phyloP scores from a whole-genome alignment of 2,329 filamentous ascomycete genomes.

The Apiospora koreana region DNA sequence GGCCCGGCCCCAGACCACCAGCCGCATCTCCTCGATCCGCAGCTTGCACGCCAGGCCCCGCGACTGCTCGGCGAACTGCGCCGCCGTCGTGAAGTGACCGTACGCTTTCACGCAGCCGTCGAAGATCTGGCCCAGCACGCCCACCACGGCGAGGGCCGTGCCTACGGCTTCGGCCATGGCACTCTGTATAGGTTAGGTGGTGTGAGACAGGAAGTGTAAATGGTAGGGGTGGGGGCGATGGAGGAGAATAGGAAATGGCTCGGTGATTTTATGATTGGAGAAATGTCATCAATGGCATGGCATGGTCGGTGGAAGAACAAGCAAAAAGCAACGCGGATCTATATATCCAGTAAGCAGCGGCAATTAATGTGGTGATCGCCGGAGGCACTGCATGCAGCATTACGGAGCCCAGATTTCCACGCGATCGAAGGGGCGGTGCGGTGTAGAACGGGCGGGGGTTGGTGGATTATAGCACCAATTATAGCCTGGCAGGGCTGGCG shows the following conservation, averaged over 20 bases:
- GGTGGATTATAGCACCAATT: not conserved
- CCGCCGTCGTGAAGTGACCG: conserved; percentile 43
- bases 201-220: not conserved
- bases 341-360: not conserved
- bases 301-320: not conserved
- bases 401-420: not conserved
- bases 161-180: conserved; percentile 42
- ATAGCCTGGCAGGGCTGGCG: not conserved
- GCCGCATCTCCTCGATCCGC: conserved; percentile 50
- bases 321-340: not conserved
- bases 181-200: not conserved
- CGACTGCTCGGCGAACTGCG: conserved; percentile 43
- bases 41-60: conserved; percentile 48
- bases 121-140: conserved; percentile 48
- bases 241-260: not conserved
- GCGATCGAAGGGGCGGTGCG: not conserved
- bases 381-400: not conserved
- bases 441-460: not conserved
- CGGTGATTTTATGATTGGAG: no score
- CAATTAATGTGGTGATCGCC: not conserved
- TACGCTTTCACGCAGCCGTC: conserved; percentile 49
- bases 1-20: conserved; percentile 48
- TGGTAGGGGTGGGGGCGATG: not conserved
- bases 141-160: conserved; percentile 44
- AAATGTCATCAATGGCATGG: not conserved